phyloP scores from a whole-genome alignment of 257 asterid species.

The Paulownia fortunei region DNA sequence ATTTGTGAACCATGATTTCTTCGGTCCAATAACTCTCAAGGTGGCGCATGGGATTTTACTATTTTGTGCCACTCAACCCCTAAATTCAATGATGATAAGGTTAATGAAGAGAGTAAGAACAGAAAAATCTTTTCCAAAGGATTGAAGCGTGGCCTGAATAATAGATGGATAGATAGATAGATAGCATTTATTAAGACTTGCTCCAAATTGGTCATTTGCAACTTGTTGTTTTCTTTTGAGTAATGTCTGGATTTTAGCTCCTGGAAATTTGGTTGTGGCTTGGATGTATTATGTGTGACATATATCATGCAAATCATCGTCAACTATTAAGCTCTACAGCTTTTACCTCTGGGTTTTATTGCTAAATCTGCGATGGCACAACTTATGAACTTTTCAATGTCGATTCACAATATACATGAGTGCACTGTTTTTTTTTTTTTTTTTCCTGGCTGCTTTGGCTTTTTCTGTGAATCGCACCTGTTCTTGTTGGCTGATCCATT shows the following conservation, averaged over 20 bases:
- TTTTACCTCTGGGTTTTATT: neutral
- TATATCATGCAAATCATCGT: neutral
- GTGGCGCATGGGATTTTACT: neutral
- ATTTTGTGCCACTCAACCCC: constrained; percentile 2
- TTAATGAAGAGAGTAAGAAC: neutral
- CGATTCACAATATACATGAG: neutral
- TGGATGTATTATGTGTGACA: neutral
- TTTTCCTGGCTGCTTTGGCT: neutral
- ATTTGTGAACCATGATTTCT: neutral
- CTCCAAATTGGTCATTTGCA: neutral
- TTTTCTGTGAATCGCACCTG: neutral
- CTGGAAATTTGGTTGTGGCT: neutral
- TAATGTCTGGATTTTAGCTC: neutral
- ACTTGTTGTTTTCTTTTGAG: neutral
- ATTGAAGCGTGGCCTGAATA: neutral
- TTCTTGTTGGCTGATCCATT: neutral
- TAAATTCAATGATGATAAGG: neutral
- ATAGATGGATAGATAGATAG: neutral
- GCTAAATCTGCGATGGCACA: neutral
- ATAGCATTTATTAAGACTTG: neutral
- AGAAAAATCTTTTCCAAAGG: neutral
- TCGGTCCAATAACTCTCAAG: neutral
- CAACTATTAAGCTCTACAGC: neutral
- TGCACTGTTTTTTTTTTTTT: neutral
- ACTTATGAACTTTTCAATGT: neutral